These are phyloP conservation scores for Capronia coronata DNA, from an alignment of 2,329 filamentous ascomycete species.

Conservation along the genomic window DNA sequence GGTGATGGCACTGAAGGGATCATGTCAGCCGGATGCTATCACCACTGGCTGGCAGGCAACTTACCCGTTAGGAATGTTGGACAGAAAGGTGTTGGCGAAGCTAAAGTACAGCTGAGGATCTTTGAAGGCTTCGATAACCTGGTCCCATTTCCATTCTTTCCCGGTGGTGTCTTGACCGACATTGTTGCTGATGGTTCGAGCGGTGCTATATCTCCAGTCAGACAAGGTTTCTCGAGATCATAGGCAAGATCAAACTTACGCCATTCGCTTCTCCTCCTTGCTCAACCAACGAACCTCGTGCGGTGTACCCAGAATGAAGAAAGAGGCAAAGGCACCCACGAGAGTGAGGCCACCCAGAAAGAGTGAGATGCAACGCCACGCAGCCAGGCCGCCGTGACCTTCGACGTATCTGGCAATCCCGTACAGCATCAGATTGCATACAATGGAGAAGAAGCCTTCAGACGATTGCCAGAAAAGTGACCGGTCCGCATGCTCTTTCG, in stretches of 20 bases:
- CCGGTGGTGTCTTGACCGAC: slow-evolving; percentile 16
- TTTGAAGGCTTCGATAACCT: slow-evolving; percentile 3
- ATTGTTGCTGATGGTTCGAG: slow-evolving; percentile 25
- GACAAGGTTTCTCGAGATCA: neutral
- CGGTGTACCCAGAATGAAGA: slow-evolving; percentile 27
- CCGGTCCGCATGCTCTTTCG: slow-evolving; percentile 33
- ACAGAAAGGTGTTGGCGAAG: slow-evolving; percentile 11
- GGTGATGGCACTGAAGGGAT: slow-evolving; percentile 9
- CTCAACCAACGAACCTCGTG: slow-evolving; percentile 28
- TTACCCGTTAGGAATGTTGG: slow-evolving; percentile 17
- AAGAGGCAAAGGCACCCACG: slow-evolving; percentile 21
- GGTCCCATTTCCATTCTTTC: slow-evolving; percentile 28
- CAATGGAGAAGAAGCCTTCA: slow-evolving; percentile 33
- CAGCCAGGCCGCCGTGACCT: slow-evolving; percentile 20
- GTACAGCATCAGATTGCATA: slow-evolving; percentile 25
- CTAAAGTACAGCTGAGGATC: slow-evolving; percentile 12
- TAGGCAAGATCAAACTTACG: slow-evolving; percentile 8
- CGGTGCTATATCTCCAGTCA: slow-evolving; percentile 15
- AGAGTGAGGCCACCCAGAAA: slow-evolving; percentile 26
- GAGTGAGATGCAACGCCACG: slow-evolving; percentile 25
- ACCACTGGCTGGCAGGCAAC: neutral
- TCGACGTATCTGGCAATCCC: slow-evolving; percentile 18
- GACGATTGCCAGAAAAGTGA: slow-evolving; percentile 36
- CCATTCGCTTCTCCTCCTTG: slow-evolving; percentile 24
- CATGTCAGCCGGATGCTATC: neutral